These are phyloP conservation scores for Aspergillus pseudoterreus DNA, from an alignment of 2,329 filamentous ascomycete genomes.

Conservation along the genomic window DNA sequence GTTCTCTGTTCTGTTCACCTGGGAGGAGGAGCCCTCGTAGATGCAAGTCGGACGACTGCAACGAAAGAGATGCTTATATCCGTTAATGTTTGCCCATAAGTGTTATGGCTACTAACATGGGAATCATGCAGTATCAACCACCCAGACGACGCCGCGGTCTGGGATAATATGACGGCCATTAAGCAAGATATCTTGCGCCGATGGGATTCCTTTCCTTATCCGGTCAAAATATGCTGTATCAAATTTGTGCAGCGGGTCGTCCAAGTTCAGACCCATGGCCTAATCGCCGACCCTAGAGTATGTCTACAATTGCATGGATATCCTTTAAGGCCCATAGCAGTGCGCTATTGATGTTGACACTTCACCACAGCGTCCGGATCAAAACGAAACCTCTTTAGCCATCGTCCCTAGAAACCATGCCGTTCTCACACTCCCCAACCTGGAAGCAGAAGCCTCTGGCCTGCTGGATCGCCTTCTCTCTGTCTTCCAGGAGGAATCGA, in stretches of 20 bases:
- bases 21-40: slow-evolving; percentile 17
- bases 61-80: not conserved
- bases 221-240: slow-evolving; percentile 88
- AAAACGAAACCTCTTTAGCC: slow-evolving; percentile 79
- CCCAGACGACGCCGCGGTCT: slow-evolving; percentile 72
- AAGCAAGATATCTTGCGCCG: slow-evolving; percentile 84
- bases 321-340: slow-evolving; percentile 1
- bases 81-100: slow-evolving; percentile 2
- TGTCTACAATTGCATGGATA: slow-evolving; percentile 27
- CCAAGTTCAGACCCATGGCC: slow-evolving; percentile 81
- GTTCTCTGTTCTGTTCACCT: slow-evolving; percentile 21
- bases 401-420: slow-evolving; percentile 82
- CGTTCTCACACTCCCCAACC: slow-evolving; percentile 70
- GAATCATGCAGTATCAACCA: slow-evolving; percentile 69
- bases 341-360: slow-evolving; percentile 8
- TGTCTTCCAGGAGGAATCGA: slow-evolving; percentile 80
- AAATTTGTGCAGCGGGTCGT: slow-evolving; percentile 96
- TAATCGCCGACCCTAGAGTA: slow-evolving; percentile 79
- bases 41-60: slow-evolving; percentile 1
- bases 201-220: slow-evolving; percentile 75
- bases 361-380: slow-evolving; percentile 58
- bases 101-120: slow-evolving; percentile 21
- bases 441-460: slow-evolving; percentile 91
- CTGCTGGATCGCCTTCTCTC: slow-evolving; percentile 83
- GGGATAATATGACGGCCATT: slow-evolving; percentile 84